Conservation (phyloP, 2,329 filamentous ascomycete species). For the Epicoccum sorghinum region DNA sequence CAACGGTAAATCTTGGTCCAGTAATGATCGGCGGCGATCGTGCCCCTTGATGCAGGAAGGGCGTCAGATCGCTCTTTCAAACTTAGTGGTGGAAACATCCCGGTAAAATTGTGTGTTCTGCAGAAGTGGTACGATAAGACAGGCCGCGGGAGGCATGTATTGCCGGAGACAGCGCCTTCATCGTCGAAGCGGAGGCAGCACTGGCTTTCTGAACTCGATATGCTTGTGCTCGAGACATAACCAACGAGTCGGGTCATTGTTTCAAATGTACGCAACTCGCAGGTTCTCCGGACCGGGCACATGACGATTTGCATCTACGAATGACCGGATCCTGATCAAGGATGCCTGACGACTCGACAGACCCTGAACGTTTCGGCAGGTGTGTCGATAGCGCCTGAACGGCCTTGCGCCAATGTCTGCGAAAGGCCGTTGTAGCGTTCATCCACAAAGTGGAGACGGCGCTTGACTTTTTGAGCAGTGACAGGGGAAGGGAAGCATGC, state of each 20-base stretch:
- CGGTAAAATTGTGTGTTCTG: slow-evolving; percentile 35
- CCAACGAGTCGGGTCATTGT: slow-evolving; percentile 16
- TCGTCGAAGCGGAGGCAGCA: slow-evolving; percentile 5
- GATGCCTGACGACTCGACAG: slow-evolving; percentile 5
- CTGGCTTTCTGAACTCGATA: slow-evolving; percentile 19
- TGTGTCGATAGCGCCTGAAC: slow-evolving; percentile 22
- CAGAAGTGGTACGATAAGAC: slow-evolving; percentile 36
- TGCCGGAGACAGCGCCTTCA: slow-evolving; percentile 37
- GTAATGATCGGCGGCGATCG: slow-evolving; percentile 36
- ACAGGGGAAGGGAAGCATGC: slow-evolving; percentile 32
- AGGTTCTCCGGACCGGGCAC: slow-evolving; percentile 12
- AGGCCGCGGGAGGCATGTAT: slow-evolving; percentile 17
- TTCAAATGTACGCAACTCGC: slow-evolving; percentile 16
- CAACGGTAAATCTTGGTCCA: slow-evolving; percentile 31
- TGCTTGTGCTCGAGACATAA: slow-evolving; percentile 12
- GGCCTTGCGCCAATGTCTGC: slow-evolving; percentile 25
- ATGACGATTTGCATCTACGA: slow-evolving; percentile 11
- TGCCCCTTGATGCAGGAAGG: slow-evolving; percentile 23
- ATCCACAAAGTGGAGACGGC: slow-evolving; percentile 28
- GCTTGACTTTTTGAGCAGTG: slow-evolving; percentile 24
- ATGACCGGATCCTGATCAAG: slow-evolving; percentile 12
- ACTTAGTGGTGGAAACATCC: slow-evolving; percentile 38
- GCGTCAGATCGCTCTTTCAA: slow-evolving; percentile 22
- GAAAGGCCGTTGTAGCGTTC: slow-evolving; percentile 25
- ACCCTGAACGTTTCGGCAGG: slow-evolving; percentile 14